Evolutionary conservation across 768 basidiomycete species (phyloP), one percentile per base, ranked within the genome.

Genomic region (Naganishia vishniacii): DNA sequence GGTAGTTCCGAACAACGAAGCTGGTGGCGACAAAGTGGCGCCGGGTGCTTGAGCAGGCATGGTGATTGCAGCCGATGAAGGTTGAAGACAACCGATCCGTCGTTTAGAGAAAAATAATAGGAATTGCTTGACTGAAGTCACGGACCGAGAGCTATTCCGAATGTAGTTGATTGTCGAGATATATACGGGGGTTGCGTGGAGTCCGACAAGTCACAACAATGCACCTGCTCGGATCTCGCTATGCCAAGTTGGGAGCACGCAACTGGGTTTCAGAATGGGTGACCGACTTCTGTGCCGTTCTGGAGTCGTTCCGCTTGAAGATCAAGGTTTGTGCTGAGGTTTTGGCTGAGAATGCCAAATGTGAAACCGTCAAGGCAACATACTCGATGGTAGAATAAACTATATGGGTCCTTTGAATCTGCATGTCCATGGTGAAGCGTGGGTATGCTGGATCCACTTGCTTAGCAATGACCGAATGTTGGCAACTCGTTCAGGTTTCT

Each of bases 11-110:
- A 56, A 56, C n/a, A 56, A 29, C 3, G 53, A 56, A 25, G 53
- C 53, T 40, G 53, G 53, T 41, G 53, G 53, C 34, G 53, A 56
- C 6, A 34, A 40, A 34, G 53, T 31, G 23, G 53, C 53, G 23
- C 53, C 53, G 11, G 34, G 34, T 56, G 53, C 53, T 56, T 56
- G 53, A 41, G 53, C 53, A 40, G 53, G 53, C 53, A 56, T 56
- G 37, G 15, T 56, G 53, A 40, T 23, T 56, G 34, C 5, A 32
- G 42, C 15, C 34, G 42, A 41, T 37, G 53, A 34, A 20, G 23
- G 23, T 34, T 26, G 15, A n/a, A 56, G 20, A 32, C n/a, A 13
- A 20, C 23, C 53, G n/a, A 23, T 56, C 34, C 15, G 37, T 40
- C n/a, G 18, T 32, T 31, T 40, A 23, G 53, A 13, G 26, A 13